Conservation (phyloP, 495 filamentous ascomycete genomes). For the Lasiosphaeris hirsuta region DNA sequence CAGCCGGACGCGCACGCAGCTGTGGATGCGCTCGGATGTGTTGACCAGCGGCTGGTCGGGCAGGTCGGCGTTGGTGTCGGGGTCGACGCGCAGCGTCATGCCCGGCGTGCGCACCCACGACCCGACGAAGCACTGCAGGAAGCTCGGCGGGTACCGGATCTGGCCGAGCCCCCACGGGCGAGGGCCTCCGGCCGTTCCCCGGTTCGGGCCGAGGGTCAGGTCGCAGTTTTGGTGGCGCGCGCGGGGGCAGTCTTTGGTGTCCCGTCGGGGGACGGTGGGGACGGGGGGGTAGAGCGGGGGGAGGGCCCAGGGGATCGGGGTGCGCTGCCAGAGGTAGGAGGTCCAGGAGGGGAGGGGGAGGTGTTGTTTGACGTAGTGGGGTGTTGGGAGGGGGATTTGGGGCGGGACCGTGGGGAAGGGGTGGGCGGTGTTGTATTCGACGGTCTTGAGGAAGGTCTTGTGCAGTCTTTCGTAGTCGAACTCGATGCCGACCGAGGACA, state of each 20-base stretch:
- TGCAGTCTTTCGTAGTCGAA: slow-evolving; percentile 24
- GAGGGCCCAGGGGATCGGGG: slow-evolving; percentile 19
- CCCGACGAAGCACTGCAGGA: slow-evolving; percentile 12
- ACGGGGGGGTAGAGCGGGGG: slow-evolving; percentile 1
- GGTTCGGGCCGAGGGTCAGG: slow-evolving; percentile 9
- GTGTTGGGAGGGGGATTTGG: not conserved
- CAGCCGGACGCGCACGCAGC: slow-evolving; percentile 20
- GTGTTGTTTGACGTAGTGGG: not conserved
- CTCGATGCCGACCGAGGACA: slow-evolving; percentile 28
- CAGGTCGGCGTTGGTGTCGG: slow-evolving; percentile 30
- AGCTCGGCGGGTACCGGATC: slow-evolving; percentile 20
- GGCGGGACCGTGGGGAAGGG: slow-evolving; percentile 26
- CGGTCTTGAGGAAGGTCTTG: slow-evolving; percentile 16
- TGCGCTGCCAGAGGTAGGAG: not conserved
- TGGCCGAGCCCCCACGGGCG: slow-evolving; percentile 25
- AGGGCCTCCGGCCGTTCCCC: not conserved
- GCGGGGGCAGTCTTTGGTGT: slow-evolving; percentile 9
- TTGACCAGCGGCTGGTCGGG: slow-evolving; percentile 18
- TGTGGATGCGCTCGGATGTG: slow-evolving; percentile 27
- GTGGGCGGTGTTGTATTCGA: slow-evolving; percentile 28
- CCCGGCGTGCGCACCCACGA: slow-evolving; percentile 14
- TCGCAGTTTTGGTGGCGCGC: not conserved
- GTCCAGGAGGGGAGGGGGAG: not conserved
- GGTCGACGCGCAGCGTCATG: slow-evolving; percentile 26
- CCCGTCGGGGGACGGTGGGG: slow-evolving; percentile 5